A percentile compares a stretch with the other conserved stretches of the same genome.
Conservation (phyloP, 495 filamentous ascomycete species). For the Pseudevernia furfuracea region DNA sequence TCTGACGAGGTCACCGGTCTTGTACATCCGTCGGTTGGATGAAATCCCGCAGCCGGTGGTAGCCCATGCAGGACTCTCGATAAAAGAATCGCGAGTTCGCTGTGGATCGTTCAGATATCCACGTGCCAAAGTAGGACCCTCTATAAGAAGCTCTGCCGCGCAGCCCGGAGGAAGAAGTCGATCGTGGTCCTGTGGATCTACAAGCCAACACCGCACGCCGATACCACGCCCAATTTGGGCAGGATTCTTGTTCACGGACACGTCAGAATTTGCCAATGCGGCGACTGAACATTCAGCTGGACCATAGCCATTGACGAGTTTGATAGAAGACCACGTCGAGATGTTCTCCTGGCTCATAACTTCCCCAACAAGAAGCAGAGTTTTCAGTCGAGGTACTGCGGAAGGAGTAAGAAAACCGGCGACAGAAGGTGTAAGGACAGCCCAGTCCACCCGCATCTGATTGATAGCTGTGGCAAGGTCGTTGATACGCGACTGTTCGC, state of each 20-base stretch:
- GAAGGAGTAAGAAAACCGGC: conserved; percentile 43
- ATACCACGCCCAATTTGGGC: conserved; percentile 41
- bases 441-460: conserved; percentile 31
- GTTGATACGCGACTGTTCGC: conserved; percentile 45
- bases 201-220: conserved; percentile 47
- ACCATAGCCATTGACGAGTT: conserved; percentile 53
- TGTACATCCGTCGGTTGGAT: conserved; percentile 30
- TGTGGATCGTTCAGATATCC: conserved; percentile 47
- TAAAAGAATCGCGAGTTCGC: conserved; percentile 44
- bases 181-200: conserved; percentile 43
- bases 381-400: conserved; percentile 38
- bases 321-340: conserved; percentile 45
- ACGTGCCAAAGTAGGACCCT: conserved; percentile 43
- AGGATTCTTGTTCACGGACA: conserved; percentile 27
- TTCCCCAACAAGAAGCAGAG: conserved; percentile 42
- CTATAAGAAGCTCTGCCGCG: conserved; percentile 47
- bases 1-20: conserved; percentile 30
- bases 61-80: conserved; percentile 36
- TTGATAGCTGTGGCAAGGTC: conserved; percentile 43
- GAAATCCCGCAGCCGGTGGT: conserved; percentile 5
- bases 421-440: conserved; percentile 45
- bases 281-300: conserved; percentile 46
- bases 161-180: conserved; percentile 44
- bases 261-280: conserved; percentile 22
- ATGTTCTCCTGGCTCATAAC: conserved; percentile 43